Base-by-base conservation (phyloP, 2,329 filamentous ascomycete species). In the Fusarium sp. region DNA sequence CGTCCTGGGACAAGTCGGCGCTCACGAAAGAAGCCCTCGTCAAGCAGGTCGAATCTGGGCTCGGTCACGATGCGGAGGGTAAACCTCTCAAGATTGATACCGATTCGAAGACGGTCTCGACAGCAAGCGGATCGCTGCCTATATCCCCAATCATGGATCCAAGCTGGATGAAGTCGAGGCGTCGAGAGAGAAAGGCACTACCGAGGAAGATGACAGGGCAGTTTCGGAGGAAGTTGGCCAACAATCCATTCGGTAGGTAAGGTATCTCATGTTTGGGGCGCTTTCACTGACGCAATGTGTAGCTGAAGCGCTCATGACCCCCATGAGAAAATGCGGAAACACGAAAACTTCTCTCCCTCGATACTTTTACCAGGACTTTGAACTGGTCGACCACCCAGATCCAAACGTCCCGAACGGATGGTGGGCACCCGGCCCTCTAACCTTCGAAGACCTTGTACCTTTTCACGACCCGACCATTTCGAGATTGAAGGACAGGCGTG, bases 301-400 rank as follows among this genome's bases (percentile, higher is more conserved):
- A 93, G 92, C 92, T 4, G 86, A 86, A 52, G 89, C 90, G 8
- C 86, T 95, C 24, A 88, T 89, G 34, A 88, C 88, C 0, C 89
- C 90, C 0, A 66, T 92, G 24, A 90, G 93, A 63, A 75, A 80
- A 66, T 93, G 92, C 76, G 77, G 81, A 24, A 78, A 87, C 35
- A 90, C 90, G 2, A 70, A 76, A 0, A 78, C 80, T 0, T 77
- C 78, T 1, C 80, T 94, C 8, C 93, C 93, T 2, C 81, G 80
- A 16, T 90, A 87, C 76, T 92, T 94, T 78, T 83, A 94, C 6
- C 88, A 93, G 64, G 84, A 89, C 35, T 91, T 94, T 69, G 85
- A 87, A 31, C 77, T 90, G 2, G 82, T 90, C 14, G 78, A 82
- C 1, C 87, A 93, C 64, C 91, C 91, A 1, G 82, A 85, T 67